Evolutionary conservation across 1,139 yeast species (phyloP), one percentile per base, ranked within the genome.

Genomic region (Lodderomyces oxycetoniae): DNA sequence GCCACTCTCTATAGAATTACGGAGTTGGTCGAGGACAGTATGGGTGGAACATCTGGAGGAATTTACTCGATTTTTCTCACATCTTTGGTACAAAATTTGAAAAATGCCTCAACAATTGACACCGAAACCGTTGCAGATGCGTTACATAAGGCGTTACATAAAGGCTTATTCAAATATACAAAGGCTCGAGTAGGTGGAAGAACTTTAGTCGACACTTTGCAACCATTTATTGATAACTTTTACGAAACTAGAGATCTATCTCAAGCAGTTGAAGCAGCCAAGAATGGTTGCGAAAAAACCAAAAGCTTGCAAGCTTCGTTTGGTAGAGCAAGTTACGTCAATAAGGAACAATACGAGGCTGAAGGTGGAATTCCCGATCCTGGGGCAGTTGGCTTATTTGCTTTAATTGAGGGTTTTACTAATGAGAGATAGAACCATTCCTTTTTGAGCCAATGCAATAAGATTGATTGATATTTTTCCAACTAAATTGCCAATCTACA

Each of bases 1-100:
- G 59, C 63, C 14, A 71, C 84, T 1, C 56, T 86, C 32, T 51
- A 63, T 4, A 49, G 43, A 15, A 64, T 68, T 35, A 86, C 96
- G 4, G 88, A 82, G 38, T 58, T 83, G 19, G 87, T 88, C 14
- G 96, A 89, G 52, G 81, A 79, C 36, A 79, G 78, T 22, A 89
- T 89, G 97, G 97, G 96, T 34, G 97, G 97, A 32, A 89, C 97
- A 0, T 85, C 95, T 2, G 97, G 97, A 35, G 97, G 96, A 1
- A 61, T 89, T 30, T 89, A 88, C 56, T 83, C 95, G 3, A 89
- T 89, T 38, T 86, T 67, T 59, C 68, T 89, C 36, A 66, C 73
- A 13, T 63, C 71, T 1, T 55, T 67, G 27, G 63, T 57, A 4
- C 61, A 62, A 38, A 43, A 59, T 31, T 46, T 68, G 23, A 57